These are phyloP conservation scores for Paecilomyces niveus DNA, from an alignment of 2,329 filamentous ascomycete genomes.

Conservation along the genomic window DNA sequence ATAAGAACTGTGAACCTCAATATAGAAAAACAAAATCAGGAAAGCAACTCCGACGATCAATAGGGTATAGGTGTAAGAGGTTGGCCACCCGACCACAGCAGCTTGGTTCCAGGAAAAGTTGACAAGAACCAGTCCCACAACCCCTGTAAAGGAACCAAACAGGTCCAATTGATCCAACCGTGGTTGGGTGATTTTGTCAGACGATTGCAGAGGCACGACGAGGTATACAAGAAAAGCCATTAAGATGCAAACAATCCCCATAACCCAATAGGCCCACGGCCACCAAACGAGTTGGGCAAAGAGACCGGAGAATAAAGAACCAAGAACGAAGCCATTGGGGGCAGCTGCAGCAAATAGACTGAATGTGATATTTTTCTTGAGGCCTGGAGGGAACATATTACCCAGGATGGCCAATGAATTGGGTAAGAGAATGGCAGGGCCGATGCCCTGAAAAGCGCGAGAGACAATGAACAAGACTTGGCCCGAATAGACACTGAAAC, in stretches of 20 bases:
- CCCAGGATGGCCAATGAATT: slow-evolving; percentile 57
- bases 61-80: slow-evolving; percentile 45
- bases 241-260: slow-evolving; percentile 28
- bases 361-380: slow-evolving; percentile 51
- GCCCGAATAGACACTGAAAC: slow-evolving; percentile 28
- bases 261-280: slow-evolving; percentile 40
- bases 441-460: slow-evolving; percentile 38
- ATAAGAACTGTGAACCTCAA: neutral
- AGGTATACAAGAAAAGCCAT: slow-evolving; percentile 21
- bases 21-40: neutral
- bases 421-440: slow-evolving; percentile 53
- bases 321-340: slow-evolving; percentile 35
- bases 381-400: slow-evolving; percentile 46
- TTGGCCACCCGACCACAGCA: slow-evolving; percentile 48
- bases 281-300: slow-evolving; percentile 30
- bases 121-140: slow-evolving; percentile 51
- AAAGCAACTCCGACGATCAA: neutral
- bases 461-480: slow-evolving; percentile 31
- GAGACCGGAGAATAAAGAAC: slow-evolving; percentile 14
- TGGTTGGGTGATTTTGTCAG: neutral
- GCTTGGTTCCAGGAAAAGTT: slow-evolving; percentile 59
- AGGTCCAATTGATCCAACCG: slow-evolving; percentile 30
- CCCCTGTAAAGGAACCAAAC: slow-evolving; percentile 31
- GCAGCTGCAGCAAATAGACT: slow-evolving; percentile 37
- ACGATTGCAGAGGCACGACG: slow-evolving; percentile 12